Evolutionary conservation across 805 yeast species (phyloP), one percentile per base, ranked within the genome.

Genomic region (Lipomyces yamadae): DNA sequence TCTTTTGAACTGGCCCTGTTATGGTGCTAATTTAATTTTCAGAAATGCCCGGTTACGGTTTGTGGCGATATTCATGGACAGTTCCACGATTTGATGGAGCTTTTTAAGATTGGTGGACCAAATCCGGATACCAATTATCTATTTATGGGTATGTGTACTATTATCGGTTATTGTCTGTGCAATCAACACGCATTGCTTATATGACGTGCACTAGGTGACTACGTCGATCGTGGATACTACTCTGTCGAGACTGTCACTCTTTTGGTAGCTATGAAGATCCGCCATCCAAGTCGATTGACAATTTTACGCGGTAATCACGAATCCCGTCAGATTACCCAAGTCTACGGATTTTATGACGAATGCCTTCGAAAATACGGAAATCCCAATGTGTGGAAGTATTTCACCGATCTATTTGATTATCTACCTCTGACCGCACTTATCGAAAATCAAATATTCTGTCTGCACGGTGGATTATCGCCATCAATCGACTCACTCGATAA

Each of bases 11-110:
- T 58, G 37, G n/a, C 3, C 5, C 13, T 45, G 15, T 3, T 13
- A 11, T 29, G 56, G 58, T 7, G 7, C 34, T 35, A 11, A 53
- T 5, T 34, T 8, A 6, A 30, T 24, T 30, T 13, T 30, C n/a
- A 68, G 71, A 66, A 86, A 70, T 94, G 92, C 7, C 99, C 99
- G 4, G 98, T 95, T 45, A 94, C 98, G 24, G 89, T 94, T 18
- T 90, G 96, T 78, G 76, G 98, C 72, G 98, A 92, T 79, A 94
- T 92, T 63, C 98, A 92, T 77, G 98, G 98, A 53, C 98, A 92
- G 78, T 93, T 92, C 78, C 97, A 93, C 77, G 98, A 92, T 81
- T 82, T 92, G 77, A 90, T 92, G 88, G 97, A 92, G 78, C 82
- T 92, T 66, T 93, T 92, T 79, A 91, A 91, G 75, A 92, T 92